A percentile compares a stretch with the other conserved stretches of the same genome.
Conservation (phyloP, 768 basidiomycete species). For the Tricholoma sp. region DNA sequence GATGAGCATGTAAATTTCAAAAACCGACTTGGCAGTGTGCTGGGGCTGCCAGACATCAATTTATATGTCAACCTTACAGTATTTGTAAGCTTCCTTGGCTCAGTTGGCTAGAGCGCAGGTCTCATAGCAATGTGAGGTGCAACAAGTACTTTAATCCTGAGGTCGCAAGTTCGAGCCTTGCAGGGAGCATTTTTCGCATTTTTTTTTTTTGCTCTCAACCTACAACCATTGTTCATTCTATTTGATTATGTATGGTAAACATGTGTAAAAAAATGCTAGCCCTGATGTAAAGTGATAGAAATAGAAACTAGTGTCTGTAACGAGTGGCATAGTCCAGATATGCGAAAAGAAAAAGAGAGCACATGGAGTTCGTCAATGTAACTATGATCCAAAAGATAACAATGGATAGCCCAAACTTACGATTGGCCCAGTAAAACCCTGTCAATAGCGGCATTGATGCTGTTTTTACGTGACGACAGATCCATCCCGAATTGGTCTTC, state of each 20-base stretch:
- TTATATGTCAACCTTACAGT: neutral
- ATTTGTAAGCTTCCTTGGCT: slow-evolving; percentile 35
- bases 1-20: slow-evolving; percentile 12
- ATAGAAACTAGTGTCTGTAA: slow-evolving; percentile 10
- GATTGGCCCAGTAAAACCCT: slow-evolving; percentile 54
- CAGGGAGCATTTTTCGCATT: slow-evolving; percentile 28
- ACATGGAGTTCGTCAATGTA: slow-evolving; percentile 7
- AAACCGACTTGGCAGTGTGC: slow-evolving; percentile 12
- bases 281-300: slow-evolving; percentile 1
- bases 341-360: slow-evolving; percentile 3
- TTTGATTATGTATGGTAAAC: slow-evolving; percentile 2
- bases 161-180: slow-evolving; percentile 54
- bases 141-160: slow-evolving; percentile 33
- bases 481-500: slow-evolving; percentile 81
- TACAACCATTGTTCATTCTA: neutral
- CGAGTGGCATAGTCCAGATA: slow-evolving; percentile 7
- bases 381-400: slow-evolving; percentile 10
- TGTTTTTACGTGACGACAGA: slow-evolving; percentile 61
- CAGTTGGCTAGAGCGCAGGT: slow-evolving; percentile 54
- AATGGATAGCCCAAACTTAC: slow-evolving; percentile 11
- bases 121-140: slow-evolving; percentile 37
- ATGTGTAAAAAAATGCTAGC: neutral
- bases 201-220: too few relatives aligned
- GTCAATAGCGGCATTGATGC: slow-evolving; percentile 78
- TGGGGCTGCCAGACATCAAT: slow-evolving; percentile 1